Evolutionary conservation across 2,329 filamentous ascomycete genomes (phyloP), one percentile per base, ranked within the genome.

Genomic region (Colletotrichum tropicicola): DNA sequence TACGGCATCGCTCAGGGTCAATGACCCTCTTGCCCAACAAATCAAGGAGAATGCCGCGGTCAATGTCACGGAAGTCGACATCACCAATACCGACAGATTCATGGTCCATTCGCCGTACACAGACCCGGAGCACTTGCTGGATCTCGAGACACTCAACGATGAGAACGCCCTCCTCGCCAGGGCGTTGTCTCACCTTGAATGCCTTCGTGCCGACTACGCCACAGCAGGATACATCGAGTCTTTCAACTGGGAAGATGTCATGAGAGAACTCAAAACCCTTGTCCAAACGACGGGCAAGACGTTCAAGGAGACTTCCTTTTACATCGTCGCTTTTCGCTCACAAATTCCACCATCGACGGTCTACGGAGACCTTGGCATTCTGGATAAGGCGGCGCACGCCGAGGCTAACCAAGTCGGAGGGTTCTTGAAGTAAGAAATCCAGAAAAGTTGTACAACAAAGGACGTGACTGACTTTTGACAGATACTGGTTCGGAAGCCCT

Each of bases 401-500:
- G 94, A 97, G 75, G 94, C 94, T 12, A 90, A 90, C 17, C 85
- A 85, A 39, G 92, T 89, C 71, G 94, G 94, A 6, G 93, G 93
- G 0, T 86, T 98, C 73, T 79, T 97, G 73, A 97, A 97, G 87
- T 65, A 51, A 19, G 62, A 44, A 21, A 39, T 19, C 39, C 30
- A 17, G 28, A 57, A 62, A 37, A 60, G 17, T 19, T 37, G 19
- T 25, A 61, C 25, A 30, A 25, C 43, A 28, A 43, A 13, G 35
- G 25, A n/a, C 10, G n/a, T 37, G 13, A 43, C 51, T 67, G 52
- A 70, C 68, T 73, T 47, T 17, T 45, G 48, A 17, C 68, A 90
- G 88, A 77, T 97, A 98, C 78, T 97, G 94, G 93, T 97, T 97
- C 76, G 93, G 93, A 2, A 83, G 81, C 32, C 90, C 91, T 19